Base-by-base conservation (phyloP, 2,329 filamentous ascomycete genomes). In the Colletotrichum nymphaeae region DNA sequence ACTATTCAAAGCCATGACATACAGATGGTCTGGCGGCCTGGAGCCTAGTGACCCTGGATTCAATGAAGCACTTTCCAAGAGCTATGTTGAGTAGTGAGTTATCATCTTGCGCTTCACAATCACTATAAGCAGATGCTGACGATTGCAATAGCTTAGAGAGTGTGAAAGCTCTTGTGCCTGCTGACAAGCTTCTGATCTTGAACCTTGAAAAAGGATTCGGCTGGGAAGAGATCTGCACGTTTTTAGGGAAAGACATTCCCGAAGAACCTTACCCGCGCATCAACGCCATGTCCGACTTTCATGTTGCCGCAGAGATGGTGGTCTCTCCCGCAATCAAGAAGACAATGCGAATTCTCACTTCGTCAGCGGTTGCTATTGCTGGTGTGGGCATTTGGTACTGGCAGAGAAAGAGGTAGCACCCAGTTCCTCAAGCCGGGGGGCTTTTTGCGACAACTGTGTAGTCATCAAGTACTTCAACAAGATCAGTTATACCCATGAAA, bases 191-290 rank as follows among this genome's bases (percentile, higher is more conserved):
- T 26, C 75, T 80, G n/a, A 73, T 76, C 5, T 74, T 78, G 49
- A 80, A 77, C 49, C 76, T 83, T 1, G 81, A 83, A 68, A 78
- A 82, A 42, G 81, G 79, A 0, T 81, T 82, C 11, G 81, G 81
- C 4, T 83, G 81, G 81, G 80, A 83, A 65, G 72, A 83, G 52
- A 79, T 83, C 2, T 83, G 82, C 52, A 77, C 78, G 1, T 81
- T 81, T 62, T 70, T 83, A 1, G 79, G 74, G 5, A 65, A 78
- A 9, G 73, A 78, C 0, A 79, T 82, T 37, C 82, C 81, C 1
- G 71, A 78, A 3, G 69, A 74, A 42, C 76, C 74, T 0, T 82
- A 82, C 68, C 80, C 78, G 46, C 76, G 76, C 26, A 69, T 73
- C 32, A 73, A 73, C 16, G 70, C 70, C 35, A 73, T 73, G 66